These are phyloP conservation scores for Sugiyamaella xylanicola DNA, from an alignment of 1,139 yeast species.

Conservation along the genomic window DNA sequence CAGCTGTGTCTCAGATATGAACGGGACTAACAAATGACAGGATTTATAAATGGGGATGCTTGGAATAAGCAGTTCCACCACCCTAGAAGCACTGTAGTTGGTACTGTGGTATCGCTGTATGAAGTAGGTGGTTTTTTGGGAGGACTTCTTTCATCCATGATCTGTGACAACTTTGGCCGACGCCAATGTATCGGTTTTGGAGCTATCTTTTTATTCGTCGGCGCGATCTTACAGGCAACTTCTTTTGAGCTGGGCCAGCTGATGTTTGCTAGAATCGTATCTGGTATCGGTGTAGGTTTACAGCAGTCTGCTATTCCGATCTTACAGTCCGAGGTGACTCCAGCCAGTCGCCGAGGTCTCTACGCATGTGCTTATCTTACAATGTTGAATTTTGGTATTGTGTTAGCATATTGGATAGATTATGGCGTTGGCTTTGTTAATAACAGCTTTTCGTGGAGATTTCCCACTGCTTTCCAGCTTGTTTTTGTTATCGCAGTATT, in stretches of 20 bases:
- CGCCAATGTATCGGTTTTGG: constrained; percentile 57
- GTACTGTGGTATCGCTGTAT: constrained; percentile 54
- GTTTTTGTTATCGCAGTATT: constrained; percentile 27
- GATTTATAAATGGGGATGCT: constrained; percentile 23
- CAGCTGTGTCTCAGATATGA: not conserved
- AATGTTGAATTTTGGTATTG: constrained; percentile 67
- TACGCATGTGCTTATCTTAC: constrained; percentile 70
- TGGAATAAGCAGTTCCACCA: constrained; percentile 23
- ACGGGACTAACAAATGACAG: constrained; percentile 3
- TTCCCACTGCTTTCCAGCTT: constrained; percentile 44
- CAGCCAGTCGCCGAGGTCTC: constrained; percentile 68
- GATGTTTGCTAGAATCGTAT: constrained; percentile 54
- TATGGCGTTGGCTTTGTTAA: constrained; percentile 48
- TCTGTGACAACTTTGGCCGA: constrained; percentile 77
- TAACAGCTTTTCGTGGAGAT: constrained; percentile 50
- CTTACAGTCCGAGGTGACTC: constrained; percentile 76
- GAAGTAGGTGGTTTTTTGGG: constrained; percentile 76
- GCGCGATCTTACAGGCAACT: constrained; percentile 81
- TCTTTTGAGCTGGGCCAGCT: constrained; percentile 45
- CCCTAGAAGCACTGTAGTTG: constrained; percentile 32
- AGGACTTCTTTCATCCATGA: constrained; percentile 38
- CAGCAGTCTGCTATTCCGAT: constrained; percentile 61
- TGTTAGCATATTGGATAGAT: constrained; percentile 71
- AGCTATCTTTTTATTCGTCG: constrained; percentile 65
- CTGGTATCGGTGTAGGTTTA: constrained; percentile 64